A percentile compares a stretch with the other conserved stretches of the same genome.
Evolutionary conservation across 768 basidiomycete genomes (phyloP).

Genomic region (Phylloporus sp.): DNA sequence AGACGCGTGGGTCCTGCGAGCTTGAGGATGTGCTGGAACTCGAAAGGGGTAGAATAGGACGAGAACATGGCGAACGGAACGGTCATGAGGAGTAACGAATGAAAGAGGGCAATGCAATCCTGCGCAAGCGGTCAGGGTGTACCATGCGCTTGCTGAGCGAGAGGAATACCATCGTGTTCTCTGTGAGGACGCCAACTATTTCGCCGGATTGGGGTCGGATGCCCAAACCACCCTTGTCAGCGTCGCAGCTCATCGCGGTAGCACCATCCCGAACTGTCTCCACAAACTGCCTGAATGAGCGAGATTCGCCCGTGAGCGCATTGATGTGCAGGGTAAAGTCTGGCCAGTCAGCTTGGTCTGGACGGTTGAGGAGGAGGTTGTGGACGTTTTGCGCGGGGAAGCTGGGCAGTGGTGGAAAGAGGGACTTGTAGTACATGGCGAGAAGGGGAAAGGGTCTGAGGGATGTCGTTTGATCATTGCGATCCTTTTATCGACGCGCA

Average conservation of each 20-base stretch:
- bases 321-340: conserved; percentile 59
- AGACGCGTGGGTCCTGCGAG: conserved; percentile 47
- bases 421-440: conserved; percentile 55
- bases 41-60: conserved; percentile 51
- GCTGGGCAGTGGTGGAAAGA: conserved; percentile 49
- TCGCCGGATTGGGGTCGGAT: conserved; percentile 45
- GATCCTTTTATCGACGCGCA: not conserved
- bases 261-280: conserved; percentile 51
- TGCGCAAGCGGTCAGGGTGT: conserved; percentile 16
- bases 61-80: conserved; percentile 55
- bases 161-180: conserved; percentile 57
- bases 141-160: not conserved
- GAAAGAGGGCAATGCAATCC: conserved; percentile 54
- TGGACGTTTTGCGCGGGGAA: conserved; percentile 52
- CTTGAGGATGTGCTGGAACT: conserved; percentile 49
- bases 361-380: conserved; percentile 50
- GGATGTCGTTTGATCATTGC: not conserved
- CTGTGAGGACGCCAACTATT: conserved; percentile 65
- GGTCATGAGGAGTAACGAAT: conserved; percentile 45
- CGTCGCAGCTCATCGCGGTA: conserved; percentile 50
- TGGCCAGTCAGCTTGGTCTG: conserved; percentile 51
- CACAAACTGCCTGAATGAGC: conserved; percentile 47
- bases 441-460: not conserved
- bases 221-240: conserved; percentile 52
- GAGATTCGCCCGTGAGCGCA: conserved; percentile 43